Base-by-base conservation (phyloP, 768 basidiomycete species). In the Termitomyces sp. region DNA sequence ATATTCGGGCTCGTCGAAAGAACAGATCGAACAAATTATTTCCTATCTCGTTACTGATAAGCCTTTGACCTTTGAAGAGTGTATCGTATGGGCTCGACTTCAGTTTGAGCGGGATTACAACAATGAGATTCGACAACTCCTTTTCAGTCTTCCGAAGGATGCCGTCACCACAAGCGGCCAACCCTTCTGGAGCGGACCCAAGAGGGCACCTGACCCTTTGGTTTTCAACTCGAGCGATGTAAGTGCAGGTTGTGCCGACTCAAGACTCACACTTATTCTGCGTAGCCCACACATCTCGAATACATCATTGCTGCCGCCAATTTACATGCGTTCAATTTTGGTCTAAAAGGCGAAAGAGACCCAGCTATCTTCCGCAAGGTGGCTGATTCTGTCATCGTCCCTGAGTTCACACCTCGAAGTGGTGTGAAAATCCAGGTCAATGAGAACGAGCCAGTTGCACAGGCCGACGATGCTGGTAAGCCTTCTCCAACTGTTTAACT, bases 181-280 rank as follows among this genome's bases (percentile, higher is more conserved):
- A 65, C 95, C 95, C 12, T 99, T 99, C 83, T 99, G 97, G 97
- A 95, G 93, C 66, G 94, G 95, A 20, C 97, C 97, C 2, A 99
- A 99, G 79, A 85, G 97, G 60, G 96, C 95, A 7, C 97, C 97
- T 13, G 94, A 98, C 51, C 80, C 96, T 30, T 77, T 99, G 62
- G 78, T 78, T 6, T 99, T 98, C 75, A 81, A 95, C 73, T 83
- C 92, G 11, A 87, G 81, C 63, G 87, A 98, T 68, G 96, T 98
- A 68, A 72, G 91, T 54, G 6, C 7, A 22, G 44, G 42, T 36
- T 37, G 6, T 42, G 11, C 63, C 22, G 5, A 54, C 50, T 30
- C 33, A 30, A 12, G 31, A 27, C 42, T 48, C 20, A 54, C 55
- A 58, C 56, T 22, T 57, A 12, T 37, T 31, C 13, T 33, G 20